Conservation (phyloP, 805 yeast genomes). For the Tetrapisispora arboricola region DNA sequence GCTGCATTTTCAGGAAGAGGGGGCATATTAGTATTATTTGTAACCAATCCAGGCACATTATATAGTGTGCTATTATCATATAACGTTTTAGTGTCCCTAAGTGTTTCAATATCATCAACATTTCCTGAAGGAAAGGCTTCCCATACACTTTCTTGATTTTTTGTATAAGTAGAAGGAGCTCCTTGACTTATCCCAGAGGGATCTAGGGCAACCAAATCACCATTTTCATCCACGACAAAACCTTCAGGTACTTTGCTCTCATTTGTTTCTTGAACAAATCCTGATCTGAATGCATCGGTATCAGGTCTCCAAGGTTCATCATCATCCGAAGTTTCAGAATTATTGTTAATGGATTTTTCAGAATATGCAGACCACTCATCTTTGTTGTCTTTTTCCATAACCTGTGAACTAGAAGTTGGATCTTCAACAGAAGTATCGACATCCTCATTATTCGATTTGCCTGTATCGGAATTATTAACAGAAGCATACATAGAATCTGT, state of each 20-base stretch:
- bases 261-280: slow-evolving; percentile 34
- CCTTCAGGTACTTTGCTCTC: slow-evolving; percentile 28
- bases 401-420: not conserved
- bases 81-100: slow-evolving; percentile 27
- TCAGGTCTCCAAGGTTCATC: slow-evolving; percentile 44
- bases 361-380: not conserved
- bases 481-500: no score
- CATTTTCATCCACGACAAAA: slow-evolving; percentile 26
- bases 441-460: not conserved
- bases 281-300: slow-evolving; percentile 31
- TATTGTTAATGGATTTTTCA: not conserved
- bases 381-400: not conserved
- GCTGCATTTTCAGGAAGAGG: slow-evolving; percentile 23
- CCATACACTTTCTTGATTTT: slow-evolving; percentile 27
- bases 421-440: not conserved
- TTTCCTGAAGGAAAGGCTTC: slow-evolving; percentile 28
- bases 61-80: slow-evolving; percentile 29
- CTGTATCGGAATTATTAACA: not conserved
- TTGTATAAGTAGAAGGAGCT: slow-evolving; percentile 20
- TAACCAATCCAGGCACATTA: slow-evolving; percentile 28
- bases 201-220: slow-evolving; percentile 23
- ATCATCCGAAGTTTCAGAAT: slow-evolving; percentile 6
- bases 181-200: slow-evolving; percentile 23
- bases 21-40: slow-evolving; percentile 22
- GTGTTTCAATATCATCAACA: slow-evolving; percentile 22